phyloP scores from a whole-genome alignment of 2,329 filamentous ascomycete genomes.

The Aspergillus uvarum region DNA sequence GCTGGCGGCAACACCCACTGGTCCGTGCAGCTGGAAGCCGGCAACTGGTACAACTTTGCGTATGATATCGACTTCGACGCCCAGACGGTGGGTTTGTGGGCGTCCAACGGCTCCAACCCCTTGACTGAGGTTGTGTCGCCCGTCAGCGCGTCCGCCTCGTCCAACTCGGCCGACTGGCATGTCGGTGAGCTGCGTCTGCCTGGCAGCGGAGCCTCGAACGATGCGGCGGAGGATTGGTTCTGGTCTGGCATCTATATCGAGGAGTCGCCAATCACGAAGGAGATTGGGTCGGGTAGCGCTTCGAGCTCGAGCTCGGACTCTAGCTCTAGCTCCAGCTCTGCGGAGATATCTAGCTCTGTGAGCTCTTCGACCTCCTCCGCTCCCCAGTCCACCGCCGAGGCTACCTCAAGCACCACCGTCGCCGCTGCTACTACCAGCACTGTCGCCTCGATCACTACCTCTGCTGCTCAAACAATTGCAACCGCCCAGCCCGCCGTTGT shows the following conservation, averaged over 20 bases:
- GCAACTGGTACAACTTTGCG: slow-evolving; percentile 72
- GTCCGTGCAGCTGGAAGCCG: slow-evolving; percentile 60
- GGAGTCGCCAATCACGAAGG: slow-evolving; percentile 42
- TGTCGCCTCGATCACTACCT: too few relatives aligned
- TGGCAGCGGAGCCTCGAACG: slow-evolving; percentile 53
- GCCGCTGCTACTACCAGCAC: background rate
- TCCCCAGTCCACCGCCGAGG: background rate
- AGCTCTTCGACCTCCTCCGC: background rate
- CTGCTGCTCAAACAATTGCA: background rate
- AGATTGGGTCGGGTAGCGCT: background rate
- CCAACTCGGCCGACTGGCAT: slow-evolving; percentile 72
- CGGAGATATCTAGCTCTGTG: background rate
- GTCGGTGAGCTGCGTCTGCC: slow-evolving; percentile 65
- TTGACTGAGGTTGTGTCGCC: slow-evolving; percentile 61
- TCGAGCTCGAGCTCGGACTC: background rate
- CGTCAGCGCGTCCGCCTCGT: slow-evolving; percentile 60
- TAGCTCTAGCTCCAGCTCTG: background rate
- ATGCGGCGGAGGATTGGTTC: slow-evolving; percentile 64
- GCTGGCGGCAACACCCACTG: slow-evolving; percentile 62
- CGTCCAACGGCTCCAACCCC: slow-evolving; percentile 61
- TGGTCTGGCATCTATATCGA: slow-evolving; percentile 73
- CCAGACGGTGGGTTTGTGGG: slow-evolving; percentile 66
- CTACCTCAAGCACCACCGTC: background rate
- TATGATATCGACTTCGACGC: slow-evolving; percentile 70
- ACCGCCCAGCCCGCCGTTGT: background rate